Evolutionary conservation across 805 yeast genomes (phyloP).

Genomic region (Alloascoidea africana): DNA sequence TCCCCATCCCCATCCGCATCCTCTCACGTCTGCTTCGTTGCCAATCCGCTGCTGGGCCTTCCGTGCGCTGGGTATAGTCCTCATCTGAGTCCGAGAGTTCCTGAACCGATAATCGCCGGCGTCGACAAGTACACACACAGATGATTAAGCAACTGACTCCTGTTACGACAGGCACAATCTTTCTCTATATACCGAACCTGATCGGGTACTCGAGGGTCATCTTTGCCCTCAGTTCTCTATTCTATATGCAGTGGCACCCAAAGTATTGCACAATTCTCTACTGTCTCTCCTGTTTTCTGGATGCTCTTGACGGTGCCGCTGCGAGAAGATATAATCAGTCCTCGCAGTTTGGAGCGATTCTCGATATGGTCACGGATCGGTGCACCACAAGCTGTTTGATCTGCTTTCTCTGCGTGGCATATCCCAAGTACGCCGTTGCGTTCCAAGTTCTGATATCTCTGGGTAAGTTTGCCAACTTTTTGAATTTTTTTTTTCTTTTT

Average conservation of each 20-base stretch:
- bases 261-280: slow-evolving; percentile 61
- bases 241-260: slow-evolving; percentile 77
- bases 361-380: slow-evolving; percentile 98
- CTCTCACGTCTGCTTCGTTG: no score
- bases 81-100: no score
- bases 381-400: slow-evolving; percentile 92
- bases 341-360: slow-evolving; percentile 89
- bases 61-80: no score
- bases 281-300: slow-evolving; percentile 79
- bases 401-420: slow-evolving; percentile 68
- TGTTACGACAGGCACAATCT: slow-evolving; percentile 43
- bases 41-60: no score
- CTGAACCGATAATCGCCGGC: no score
- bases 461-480: no score
- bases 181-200: slow-evolving; percentile 76
- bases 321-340: slow-evolving; percentile 85
- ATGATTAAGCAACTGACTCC: no score
- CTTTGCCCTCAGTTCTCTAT: slow-evolving; percentile 67
- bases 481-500: no score
- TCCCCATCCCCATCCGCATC: no score
- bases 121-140: no score
- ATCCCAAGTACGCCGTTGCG: slow-evolving; percentile 50
- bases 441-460: slow-evolving; percentile 42
- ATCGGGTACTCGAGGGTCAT: slow-evolving; percentile 82
- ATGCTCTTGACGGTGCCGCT: slow-evolving; percentile 93